Conservation (phyloP, 805 yeast species). For the Metschnikowia amazonensis region DNA sequence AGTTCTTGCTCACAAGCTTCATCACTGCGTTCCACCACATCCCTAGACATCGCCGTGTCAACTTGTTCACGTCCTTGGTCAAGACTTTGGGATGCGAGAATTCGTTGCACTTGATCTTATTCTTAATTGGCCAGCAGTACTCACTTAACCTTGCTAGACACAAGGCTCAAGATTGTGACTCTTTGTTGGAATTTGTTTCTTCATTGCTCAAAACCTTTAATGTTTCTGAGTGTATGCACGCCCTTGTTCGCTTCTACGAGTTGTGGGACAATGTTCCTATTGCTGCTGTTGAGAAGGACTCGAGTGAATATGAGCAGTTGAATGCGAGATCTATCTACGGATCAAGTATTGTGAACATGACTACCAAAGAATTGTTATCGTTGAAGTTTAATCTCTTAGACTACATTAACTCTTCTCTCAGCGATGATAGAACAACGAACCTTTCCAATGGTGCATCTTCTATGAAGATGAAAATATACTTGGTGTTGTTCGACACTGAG, state of each 20-base stretch:
- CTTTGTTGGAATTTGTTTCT: slow-evolving; percentile 66
- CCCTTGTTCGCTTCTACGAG: slow-evolving; percentile 47
- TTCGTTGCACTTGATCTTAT: slow-evolving; percentile 68
- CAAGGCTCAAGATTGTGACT: slow-evolving; percentile 62
- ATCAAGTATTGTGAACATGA: slow-evolving; percentile 50
- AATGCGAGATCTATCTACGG: slow-evolving; percentile 60
- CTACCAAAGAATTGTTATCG: slow-evolving; percentile 43
- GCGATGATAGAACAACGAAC: slow-evolving; percentile 25
- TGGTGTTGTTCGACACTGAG: slow-evolving; percentile 44
- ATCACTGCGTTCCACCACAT: slow-evolving; percentile 94
- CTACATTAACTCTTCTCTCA: slow-evolving; percentile 51
- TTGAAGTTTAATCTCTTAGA: slow-evolving; percentile 51
- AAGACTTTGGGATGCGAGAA: slow-evolving; percentile 65
- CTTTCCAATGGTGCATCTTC: slow-evolving; percentile 21
- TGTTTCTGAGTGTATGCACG: slow-evolving; percentile 61
- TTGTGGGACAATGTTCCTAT: slow-evolving; percentile 50
- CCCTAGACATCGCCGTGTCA: slow-evolving; percentile 93
- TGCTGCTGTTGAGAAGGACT: slow-evolving; percentile 36
- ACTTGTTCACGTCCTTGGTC: slow-evolving; percentile 73
- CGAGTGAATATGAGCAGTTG: slow-evolving; percentile 36
- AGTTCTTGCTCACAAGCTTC: slow-evolving; percentile 80
- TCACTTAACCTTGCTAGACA: slow-evolving; percentile 47
- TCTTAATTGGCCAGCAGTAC: slow-evolving; percentile 78
- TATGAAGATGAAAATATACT: slow-evolving; percentile 50
- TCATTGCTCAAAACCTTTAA: slow-evolving; percentile 66